Conservation (phyloP, 1,284 basidiomycete species). For the Cryptococcus sp. region DNA sequence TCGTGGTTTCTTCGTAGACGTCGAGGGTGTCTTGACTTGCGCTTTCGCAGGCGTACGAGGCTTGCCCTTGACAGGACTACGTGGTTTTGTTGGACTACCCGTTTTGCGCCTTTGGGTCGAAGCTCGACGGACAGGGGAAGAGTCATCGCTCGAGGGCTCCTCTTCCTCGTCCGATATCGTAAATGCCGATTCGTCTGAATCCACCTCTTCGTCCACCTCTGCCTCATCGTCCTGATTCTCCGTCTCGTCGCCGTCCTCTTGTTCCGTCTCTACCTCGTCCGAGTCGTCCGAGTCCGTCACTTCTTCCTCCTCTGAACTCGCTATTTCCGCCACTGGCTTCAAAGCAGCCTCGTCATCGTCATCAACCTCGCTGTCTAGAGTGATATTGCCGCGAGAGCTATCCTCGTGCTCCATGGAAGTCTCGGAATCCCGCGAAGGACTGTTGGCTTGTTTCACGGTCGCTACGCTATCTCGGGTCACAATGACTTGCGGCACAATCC, state of each 20-base stretch:
- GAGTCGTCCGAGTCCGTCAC: slow-evolving; percentile 26
- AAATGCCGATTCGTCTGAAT: slow-evolving; percentile 20
- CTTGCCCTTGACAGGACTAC: background rate
- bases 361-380: slow-evolving; percentile 14
- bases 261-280: slow-evolving; percentile 19
- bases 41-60: background rate
- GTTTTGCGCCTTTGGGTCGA: slow-evolving; percentile 17
- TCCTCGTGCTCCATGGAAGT: slow-evolving; percentile 6
- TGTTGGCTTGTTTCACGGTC: background rate
- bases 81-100: slow-evolving; percentile 15
- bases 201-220: slow-evolving; percentile 25
- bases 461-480: slow-evolving; percentile 17
- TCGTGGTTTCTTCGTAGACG: background rate
- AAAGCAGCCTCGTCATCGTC: slow-evolving; percentile 20
- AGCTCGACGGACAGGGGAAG: slow-evolving; percentile 31
- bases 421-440: background rate
- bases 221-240: slow-evolving; percentile 31
- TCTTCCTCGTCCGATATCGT: slow-evolving; percentile 42
- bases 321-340: slow-evolving; percentile 15
- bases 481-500: slow-evolving; percentile 16
- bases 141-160: slow-evolving; percentile 25
- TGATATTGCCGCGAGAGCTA: slow-evolving; percentile 11
- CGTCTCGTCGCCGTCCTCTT: slow-evolving; percentile 21
- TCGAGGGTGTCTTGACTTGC: background rate
- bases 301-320: slow-evolving; percentile 24